Base-by-base conservation (phyloP, 805 yeast species). In the Sungouiella blattae region DNA sequence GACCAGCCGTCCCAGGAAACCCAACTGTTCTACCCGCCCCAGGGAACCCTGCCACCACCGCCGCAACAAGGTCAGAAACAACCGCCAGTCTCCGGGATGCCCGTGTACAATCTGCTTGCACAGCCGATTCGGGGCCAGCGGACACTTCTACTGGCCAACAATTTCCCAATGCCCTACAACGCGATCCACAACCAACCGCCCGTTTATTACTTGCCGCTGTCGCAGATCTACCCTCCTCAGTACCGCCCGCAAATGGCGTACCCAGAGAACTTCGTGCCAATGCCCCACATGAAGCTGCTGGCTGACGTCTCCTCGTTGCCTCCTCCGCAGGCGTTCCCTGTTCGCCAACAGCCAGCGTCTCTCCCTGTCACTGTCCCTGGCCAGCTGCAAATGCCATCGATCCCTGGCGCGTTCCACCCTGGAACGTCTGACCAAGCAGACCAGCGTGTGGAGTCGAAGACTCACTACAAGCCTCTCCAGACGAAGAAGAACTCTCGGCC, bases 401-500 rank as follows among this genome's bases (percentile, higher is more conserved):
- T 20, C 8, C 22, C 22, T 20, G 22, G 8, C 8, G 22, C 22
- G 22, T 6, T 9, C 9, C 22, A 6, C 9, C n/a, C n/a, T n/a
- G n/a, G n/a, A n/a, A n/a, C n/a, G n/a, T n/a, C n/a, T n/a, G n/a
- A n/a, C n/a, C n/a, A n/a, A n/a, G 6, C 22, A 20, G 22, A 20
- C 8, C 22, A 20, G 9, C 8, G 9, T 6, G 22, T 7, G 22
- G 20, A 8, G 20, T 15, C 25, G 13, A 33, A 32, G 21, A 34
- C 33, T 21, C 39, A 57, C 33, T 64, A 54, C 53, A 60, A 59
- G 36, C 71, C 71, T 9, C 55, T 50, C 8, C 58, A 56, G 26
- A 62, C 70, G 11, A 65, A 65, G 40, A 51, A 50, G 35, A 64
- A 65, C 43, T 44, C 57, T 14, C 50, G 56, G 27, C 71, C 71